Evolutionary conservation across 2,329 filamentous ascomycete species (phyloP).

Genomic region (Arthrobotrys sinensis): DNA sequence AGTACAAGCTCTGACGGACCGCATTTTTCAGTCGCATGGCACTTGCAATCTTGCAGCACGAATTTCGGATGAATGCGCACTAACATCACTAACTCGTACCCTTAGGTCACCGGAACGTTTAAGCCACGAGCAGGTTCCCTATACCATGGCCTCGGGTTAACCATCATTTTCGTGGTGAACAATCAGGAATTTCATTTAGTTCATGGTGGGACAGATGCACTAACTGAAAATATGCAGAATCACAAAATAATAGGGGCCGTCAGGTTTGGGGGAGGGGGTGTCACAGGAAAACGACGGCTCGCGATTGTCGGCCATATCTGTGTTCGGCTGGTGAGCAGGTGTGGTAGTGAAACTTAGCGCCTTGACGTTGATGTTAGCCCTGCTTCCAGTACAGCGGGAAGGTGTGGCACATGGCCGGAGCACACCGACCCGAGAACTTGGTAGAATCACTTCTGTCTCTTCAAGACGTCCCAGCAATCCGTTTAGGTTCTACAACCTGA

Average conservation of each 20-base stretch:
- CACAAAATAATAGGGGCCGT: slow-evolving; percentile 49
- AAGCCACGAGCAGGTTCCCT: slow-evolving; percentile 50
- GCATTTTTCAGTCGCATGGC: slow-evolving; percentile 58
- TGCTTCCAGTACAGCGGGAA: slow-evolving; percentile 61
- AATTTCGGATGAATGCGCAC: slow-evolving; percentile 61
- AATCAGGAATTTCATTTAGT: slow-evolving; percentile 39
- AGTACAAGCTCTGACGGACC: slow-evolving; percentile 60
- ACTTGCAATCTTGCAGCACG: slow-evolving; percentile 60
- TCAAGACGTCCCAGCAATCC: slow-evolving; percentile 58
- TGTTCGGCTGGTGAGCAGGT: slow-evolving; percentile 44
- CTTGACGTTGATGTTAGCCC: slow-evolving; percentile 50
- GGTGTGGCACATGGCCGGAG: slow-evolving; percentile 61
- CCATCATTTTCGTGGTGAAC: slow-evolving; percentile 47
- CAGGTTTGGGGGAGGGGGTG: slow-evolving; percentile 41
- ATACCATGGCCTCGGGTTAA: slow-evolving; percentile 58
- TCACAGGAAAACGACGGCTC: slow-evolving; percentile 53
- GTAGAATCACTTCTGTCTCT: slow-evolving; percentile 57
- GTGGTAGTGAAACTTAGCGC: slow-evolving; percentile 60
- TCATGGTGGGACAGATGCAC: slow-evolving; percentile 46
- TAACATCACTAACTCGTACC: slow-evolving; percentile 49
- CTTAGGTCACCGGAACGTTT: slow-evolving; percentile 45
- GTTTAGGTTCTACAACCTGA: slow-evolving; percentile 55
- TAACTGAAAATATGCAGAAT: slow-evolving; percentile 37
- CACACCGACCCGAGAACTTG: slow-evolving; percentile 61
- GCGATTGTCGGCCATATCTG: slow-evolving; percentile 58